Evolutionary conservation across 352 stramenopile genomes (phyloP).

Genomic region (Phytophthora meadii): DNA sequence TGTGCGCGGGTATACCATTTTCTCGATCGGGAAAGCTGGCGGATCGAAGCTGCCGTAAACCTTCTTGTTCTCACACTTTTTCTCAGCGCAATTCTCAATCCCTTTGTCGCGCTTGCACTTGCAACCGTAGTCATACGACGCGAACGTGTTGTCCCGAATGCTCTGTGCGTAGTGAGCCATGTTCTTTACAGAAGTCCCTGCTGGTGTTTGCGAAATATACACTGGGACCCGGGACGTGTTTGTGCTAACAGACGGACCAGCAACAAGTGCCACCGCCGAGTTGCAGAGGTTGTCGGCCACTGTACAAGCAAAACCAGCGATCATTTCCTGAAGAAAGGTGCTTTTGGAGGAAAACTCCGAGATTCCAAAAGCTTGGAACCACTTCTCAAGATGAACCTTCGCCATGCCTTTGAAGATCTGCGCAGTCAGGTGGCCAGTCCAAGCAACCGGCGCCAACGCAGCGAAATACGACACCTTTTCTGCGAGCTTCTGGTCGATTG

Average conservation of each 20-base stretch:
- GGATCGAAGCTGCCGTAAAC: slow-evolving; percentile 52
- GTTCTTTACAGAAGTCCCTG: slow-evolving; percentile 65
- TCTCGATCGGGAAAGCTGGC: slow-evolving; percentile 28
- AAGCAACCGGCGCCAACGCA: slow-evolving; percentile 51
- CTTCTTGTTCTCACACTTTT: slow-evolving; percentile 53
- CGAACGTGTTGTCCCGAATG: slow-evolving; percentile 57
- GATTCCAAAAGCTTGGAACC: slow-evolving; percentile 44
- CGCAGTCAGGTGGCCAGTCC: slow-evolving; percentile 40
- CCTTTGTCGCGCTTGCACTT: slow-evolving; percentile 30
- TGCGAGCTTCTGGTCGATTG: slow-evolving; percentile 49
- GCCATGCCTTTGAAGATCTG: slow-evolving; percentile 45
- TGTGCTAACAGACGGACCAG: slow-evolving; percentile 47
- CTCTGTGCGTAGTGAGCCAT: slow-evolving; percentile 57
- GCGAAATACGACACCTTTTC: slow-evolving; percentile 61
- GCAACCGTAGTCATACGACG: slow-evolving; percentile 61
- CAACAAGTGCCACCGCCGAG: slow-evolving; percentile 43
- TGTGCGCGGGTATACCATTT: slow-evolving; percentile 45
- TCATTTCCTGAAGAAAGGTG: slow-evolving; percentile 39
- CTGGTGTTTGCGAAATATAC: slow-evolving; percentile 60
- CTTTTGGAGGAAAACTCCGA: slow-evolving; percentile 44
- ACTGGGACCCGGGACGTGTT: slow-evolving; percentile 55
- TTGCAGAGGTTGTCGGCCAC: slow-evolving; percentile 45
- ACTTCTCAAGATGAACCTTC: slow-evolving; percentile 41
- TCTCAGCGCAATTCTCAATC: slow-evolving; percentile 34
- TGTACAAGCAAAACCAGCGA: slow-evolving; percentile 42